Conservation (phyloP, 108 stramenopile species). For the Mayamaea pseudoterrestris region DNA sequence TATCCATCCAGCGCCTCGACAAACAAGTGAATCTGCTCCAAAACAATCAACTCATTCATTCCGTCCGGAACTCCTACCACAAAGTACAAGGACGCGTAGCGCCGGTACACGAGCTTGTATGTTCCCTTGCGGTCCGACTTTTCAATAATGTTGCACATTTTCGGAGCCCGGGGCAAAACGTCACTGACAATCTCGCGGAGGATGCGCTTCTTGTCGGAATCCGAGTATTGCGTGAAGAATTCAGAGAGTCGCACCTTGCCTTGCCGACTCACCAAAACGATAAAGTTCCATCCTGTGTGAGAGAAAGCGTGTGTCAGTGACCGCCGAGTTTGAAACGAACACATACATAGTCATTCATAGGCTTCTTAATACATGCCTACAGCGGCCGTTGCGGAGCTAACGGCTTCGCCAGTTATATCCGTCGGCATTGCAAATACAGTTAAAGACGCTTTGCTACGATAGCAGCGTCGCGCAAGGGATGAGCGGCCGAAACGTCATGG, state of each 20-base stretch:
- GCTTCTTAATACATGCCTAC: no score
- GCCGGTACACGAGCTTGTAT: constrained; percentile 84
- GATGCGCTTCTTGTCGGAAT: constrained; percentile 83
- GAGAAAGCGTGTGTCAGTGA: no score
- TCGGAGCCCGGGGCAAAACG: constrained; percentile 91
- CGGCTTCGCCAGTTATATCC: no score
- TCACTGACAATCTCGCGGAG: constrained; percentile 85
- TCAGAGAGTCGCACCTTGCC: constrained; percentile 78
- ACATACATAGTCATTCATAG: no score
- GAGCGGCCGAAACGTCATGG: no score
- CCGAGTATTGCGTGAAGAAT: constrained; percentile 79
- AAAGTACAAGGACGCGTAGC: constrained; percentile 83
- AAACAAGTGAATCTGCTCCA: constrained; percentile 97
- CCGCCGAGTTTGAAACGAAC: no score
- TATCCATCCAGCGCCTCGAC: constrained; percentile 97
- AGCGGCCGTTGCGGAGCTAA: no score
- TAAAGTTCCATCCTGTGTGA: constrained; percentile 84
- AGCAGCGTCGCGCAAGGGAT: no score
- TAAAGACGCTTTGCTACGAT: no score
- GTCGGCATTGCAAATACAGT: no score
- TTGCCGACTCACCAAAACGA: constrained; percentile 79
- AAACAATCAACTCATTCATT: constrained; percentile 76
- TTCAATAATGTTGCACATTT: constrained; percentile 98
- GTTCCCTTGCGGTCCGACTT: constrained; percentile 83
- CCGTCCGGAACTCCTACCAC: constrained; percentile 70